A percentile compares a stretch with the other conserved stretches of the same genome.
These are phyloP conservation scores for Talaromyces islandicus DNA, from an alignment of 2,329 filamentous ascomycete genomes.

Conservation along the genomic window DNA sequence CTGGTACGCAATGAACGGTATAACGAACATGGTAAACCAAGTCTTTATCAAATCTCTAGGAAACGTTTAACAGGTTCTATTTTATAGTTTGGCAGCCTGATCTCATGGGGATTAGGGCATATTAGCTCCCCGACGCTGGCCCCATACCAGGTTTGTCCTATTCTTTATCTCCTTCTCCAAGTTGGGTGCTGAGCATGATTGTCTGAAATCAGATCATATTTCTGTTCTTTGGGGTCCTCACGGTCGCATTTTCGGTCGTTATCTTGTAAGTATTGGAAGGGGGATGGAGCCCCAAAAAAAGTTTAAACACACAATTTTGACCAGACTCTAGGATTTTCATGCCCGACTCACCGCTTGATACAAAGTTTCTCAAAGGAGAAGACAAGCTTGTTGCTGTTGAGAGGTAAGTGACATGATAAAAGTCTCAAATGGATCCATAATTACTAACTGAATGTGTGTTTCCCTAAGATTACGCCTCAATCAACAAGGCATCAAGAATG, in stretches of 20 bases:
- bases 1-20: slow-evolving; percentile 53
- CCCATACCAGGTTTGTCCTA: slow-evolving; percentile 43
- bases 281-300: too few relatives aligned
- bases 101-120: slow-evolving; percentile 49
- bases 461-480: slow-evolving; percentile 42
- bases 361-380: slow-evolving; percentile 50
- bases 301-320: background rate
- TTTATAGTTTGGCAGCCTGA: slow-evolving; percentile 43
- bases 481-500: slow-evolving; percentile 37
- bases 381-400: slow-evolving; percentile 57
- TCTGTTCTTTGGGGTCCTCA: slow-evolving; percentile 46
- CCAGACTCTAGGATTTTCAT: slow-evolving; percentile 40
- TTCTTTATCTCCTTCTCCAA: background rate
- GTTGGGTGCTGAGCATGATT: background rate
- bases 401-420: slow-evolving; percentile 25
- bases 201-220: slow-evolving; percentile 39
- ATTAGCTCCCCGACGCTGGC: slow-evolving; percentile 39
- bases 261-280: slow-evolving; percentile 25
- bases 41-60: background rate
- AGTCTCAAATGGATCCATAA: background rate
- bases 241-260: slow-evolving; percentile 45
- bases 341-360: slow-evolving; percentile 59
- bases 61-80: background rate
- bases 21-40: slow-evolving; percentile 46
- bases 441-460: slow-evolving; percentile 5